These are phyloP conservation scores for Barnettozyma salicaria DNA, from an alignment of 805 yeast species.

Conservation along the genomic window DNA sequence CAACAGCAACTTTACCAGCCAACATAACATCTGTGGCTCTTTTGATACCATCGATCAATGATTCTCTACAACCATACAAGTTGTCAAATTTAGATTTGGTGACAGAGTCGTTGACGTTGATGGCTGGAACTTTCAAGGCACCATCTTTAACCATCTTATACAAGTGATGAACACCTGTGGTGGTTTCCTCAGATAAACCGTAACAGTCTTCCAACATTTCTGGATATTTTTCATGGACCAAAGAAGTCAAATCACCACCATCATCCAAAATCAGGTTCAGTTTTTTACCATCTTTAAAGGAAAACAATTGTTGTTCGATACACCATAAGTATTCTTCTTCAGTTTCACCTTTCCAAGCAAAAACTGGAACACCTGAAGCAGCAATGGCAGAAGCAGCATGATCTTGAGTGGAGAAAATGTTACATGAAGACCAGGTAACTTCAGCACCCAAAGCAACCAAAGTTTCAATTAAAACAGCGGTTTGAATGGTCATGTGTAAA, in stretches of 20 bases:
- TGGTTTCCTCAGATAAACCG: conserved; percentile 98
- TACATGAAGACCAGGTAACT: conserved; percentile 99
- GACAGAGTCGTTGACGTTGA: conserved; percentile 97
- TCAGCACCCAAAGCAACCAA: conserved; percentile 97
- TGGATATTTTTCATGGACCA: conserved; percentile 97
- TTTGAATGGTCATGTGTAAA: conserved; percentile 98
- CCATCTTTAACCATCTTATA: conserved; percentile 92
- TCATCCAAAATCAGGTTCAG: conserved; percentile 97
- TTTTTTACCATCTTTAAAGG: conserved; percentile 93
- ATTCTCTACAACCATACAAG: conserved; percentile 99
- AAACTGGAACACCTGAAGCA: conserved; percentile 98
- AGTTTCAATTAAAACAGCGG: conserved; percentile 98
- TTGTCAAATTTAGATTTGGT: conserved; percentile 99
- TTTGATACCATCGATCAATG: conserved; percentile 97
- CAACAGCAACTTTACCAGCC: conserved; percentile 98
- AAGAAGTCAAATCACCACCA: conserved; percentile 97
- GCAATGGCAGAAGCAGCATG: conserved; percentile 99
- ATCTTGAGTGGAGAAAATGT: conserved; percentile 99
- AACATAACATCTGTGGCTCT: conserved; percentile 99
- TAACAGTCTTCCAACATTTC: conserved; percentile 91
- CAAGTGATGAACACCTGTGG: conserved; percentile 99
- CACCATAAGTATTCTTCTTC: conserved; percentile 99
- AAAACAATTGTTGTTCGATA: conserved; percentile 96
- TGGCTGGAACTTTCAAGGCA: conserved; percentile 94
- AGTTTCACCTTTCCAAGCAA: conserved; percentile 99